Percentiles rank a stretch among this genome's conserved stretches.
phyloP scores from a whole-genome alignment of 495 filamentous ascomycete genomes.

The Coniosporium apollinis region DNA sequence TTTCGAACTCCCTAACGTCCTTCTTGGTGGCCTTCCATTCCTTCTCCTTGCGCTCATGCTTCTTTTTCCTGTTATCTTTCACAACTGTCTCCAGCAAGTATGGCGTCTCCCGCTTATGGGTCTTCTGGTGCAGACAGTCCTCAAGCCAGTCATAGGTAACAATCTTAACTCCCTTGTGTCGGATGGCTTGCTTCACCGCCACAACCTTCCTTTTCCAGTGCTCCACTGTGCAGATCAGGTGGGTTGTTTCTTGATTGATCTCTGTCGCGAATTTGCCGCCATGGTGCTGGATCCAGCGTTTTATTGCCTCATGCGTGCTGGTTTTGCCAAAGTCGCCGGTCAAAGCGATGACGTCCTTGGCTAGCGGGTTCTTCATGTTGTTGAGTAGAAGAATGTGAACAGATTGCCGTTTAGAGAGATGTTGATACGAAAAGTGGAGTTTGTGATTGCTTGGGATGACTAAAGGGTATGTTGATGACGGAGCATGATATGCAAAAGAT shows the following conservation, averaged over 20 bases:
- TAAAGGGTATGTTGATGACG: too few species aligned
- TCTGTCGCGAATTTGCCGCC: constrained; percentile 31
- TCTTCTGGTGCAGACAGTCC: constrained; percentile 28
- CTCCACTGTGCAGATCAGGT: constrained; percentile 39
- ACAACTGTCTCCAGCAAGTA: constrained; percentile 28
- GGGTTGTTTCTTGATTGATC: constrained; percentile 30
- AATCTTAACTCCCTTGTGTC: constrained; percentile 28
- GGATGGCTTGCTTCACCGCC: constrained; percentile 28
- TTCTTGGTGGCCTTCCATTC: constrained; percentile 14
- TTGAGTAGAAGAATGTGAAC: too few species aligned
- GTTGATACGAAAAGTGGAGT: too few species aligned
- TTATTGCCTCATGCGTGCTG: constrained; percentile 26
- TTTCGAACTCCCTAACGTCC: constrained; percentile 8
- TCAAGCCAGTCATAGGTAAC: constrained; percentile 48
- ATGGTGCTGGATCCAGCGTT: constrained; percentile 35
- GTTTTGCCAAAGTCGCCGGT: constrained; percentile 28
- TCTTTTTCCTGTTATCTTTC: constrained; percentile 1
- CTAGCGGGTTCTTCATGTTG: neutral
- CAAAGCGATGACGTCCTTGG: constrained; percentile 15
- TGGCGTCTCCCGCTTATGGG: constrained; percentile 23
- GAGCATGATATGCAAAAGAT: too few species aligned
- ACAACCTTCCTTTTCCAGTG: constrained; percentile 29
- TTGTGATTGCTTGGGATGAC: too few species aligned
- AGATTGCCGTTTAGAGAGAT: too few species aligned
- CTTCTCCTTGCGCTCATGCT: constrained; percentile 4